Evolutionary conservation across 257 asterid species (phyloP).

Genomic region (Striga asiatica): DNA sequence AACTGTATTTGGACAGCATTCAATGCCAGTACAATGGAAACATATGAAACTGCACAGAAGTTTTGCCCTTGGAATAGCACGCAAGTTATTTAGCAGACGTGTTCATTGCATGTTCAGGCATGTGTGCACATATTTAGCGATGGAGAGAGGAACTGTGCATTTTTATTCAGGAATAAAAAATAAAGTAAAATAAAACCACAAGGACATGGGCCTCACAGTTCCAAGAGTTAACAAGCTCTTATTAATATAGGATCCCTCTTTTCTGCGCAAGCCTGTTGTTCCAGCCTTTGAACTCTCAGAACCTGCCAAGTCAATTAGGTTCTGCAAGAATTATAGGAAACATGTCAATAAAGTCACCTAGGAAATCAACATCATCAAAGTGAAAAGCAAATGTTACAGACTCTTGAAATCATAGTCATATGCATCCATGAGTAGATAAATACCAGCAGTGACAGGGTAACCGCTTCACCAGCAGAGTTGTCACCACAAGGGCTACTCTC

Average conservation of each 20-base stretch:
- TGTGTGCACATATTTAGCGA: neutral
- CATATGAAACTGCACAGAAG: neutral
- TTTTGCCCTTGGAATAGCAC: too few species aligned
- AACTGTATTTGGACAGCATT: constrained; percentile 7
- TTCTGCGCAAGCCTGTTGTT: constrained; percentile 85
- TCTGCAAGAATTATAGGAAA: constrained; percentile 47
- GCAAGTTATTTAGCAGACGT: neutral
- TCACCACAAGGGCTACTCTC: constrained; percentile 98
- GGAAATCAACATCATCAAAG: constrained; percentile 21
- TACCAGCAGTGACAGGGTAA: constrained; percentile 92
- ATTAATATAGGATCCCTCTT: constrained; percentile 95
- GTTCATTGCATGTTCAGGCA: neutral
- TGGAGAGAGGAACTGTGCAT: constrained; percentile 6
- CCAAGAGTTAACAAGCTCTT: constrained; percentile 98
- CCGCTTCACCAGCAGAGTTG: constrained; percentile 80
- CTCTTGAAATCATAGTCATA: constrained; percentile 4
- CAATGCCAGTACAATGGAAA: neutral
- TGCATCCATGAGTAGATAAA: constrained; percentile 15
- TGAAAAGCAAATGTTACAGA: constrained; percentile 5
- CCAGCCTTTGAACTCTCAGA: constrained; percentile 97
- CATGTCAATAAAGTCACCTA: constrained; percentile 12
- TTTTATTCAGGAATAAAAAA: constrained; percentile 10
- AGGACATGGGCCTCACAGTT: constrained; percentile 67
- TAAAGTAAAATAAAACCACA: constrained; percentile 25
- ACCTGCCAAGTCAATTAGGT: constrained; percentile 99